These are phyloP conservation scores for Serendipita sp. DNA, from an alignment of 768 basidiomycete genomes.

Conservation along the genomic window DNA sequence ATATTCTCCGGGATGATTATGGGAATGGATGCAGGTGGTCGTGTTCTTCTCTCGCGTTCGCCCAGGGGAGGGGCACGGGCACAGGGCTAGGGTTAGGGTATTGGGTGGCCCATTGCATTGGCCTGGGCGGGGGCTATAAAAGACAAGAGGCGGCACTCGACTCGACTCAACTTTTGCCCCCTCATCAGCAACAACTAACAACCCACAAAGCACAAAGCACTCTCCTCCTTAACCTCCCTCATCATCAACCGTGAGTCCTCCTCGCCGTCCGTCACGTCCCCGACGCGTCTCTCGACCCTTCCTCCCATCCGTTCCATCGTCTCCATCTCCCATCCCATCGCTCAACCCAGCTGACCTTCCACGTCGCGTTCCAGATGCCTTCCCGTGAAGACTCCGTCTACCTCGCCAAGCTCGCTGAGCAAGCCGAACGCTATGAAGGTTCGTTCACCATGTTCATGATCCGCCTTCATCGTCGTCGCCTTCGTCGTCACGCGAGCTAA, in stretches of 20 bases:
- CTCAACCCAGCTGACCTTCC: background rate
- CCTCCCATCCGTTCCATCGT: background rate
- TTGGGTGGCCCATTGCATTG: too few relatives aligned
- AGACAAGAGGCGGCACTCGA: background rate
- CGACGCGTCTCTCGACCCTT: background rate
- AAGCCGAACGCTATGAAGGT: conserved; percentile 99
- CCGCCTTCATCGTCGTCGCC: background rate
- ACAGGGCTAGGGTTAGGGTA: background rate
- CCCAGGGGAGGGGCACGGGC: background rate
- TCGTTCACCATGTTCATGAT: conserved; percentile 16
- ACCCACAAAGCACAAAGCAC: background rate
- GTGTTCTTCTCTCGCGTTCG: too few relatives aligned
- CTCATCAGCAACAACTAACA: background rate
- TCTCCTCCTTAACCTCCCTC: background rate
- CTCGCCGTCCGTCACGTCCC: background rate
- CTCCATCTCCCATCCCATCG: background rate
- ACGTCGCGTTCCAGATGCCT: conserved; percentile 31
- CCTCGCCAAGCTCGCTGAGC: conserved; percentile 99
- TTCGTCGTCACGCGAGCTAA: background rate
- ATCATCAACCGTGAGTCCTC: background rate
- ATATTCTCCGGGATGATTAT: too few relatives aligned
- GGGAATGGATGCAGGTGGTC: too few relatives aligned
- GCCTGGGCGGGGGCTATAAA: background rate
- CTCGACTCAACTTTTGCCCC: background rate
- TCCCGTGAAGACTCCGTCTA: conserved; percentile 92